These are phyloP conservation scores for Albugo laibachii DNA, from an alignment of 352 stramenopile species.

Conservation along the genomic window DNA sequence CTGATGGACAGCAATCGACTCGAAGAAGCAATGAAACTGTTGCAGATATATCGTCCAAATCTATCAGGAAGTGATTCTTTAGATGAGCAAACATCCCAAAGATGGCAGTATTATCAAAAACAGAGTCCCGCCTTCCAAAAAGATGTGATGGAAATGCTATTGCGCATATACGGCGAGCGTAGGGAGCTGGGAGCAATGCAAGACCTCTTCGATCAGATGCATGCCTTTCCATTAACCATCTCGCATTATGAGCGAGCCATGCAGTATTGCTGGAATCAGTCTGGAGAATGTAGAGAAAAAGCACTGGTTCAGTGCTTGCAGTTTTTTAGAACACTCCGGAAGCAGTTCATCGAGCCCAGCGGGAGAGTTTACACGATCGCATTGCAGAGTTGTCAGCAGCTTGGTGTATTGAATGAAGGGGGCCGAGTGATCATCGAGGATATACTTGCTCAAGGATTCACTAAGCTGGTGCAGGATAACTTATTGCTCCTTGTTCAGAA, in stretches of 20 bases:
- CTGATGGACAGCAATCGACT: background rate
- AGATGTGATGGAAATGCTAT: background rate
- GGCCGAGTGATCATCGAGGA: too few relatives aligned
- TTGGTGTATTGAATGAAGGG: too few relatives aligned
- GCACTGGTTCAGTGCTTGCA: slow-evolving; percentile 30
- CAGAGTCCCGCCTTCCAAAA: background rate
- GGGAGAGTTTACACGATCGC: slow-evolving; percentile 51
- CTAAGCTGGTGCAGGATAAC: too few relatives aligned
- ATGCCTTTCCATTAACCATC: slow-evolving; percentile 29
- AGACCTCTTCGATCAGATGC: slow-evolving; percentile 9
- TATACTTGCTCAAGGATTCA: too few relatives aligned
- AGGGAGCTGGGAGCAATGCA: background rate
- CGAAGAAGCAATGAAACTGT: background rate
- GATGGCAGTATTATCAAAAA: background rate
- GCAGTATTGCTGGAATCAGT: slow-evolving; percentile 26
- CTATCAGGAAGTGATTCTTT: background rate
- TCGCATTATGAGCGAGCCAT: slow-evolving; percentile 50
- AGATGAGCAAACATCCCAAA: background rate
- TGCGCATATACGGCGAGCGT: background rate
- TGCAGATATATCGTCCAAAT: background rate
- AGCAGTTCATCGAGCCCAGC: slow-evolving; percentile 56
- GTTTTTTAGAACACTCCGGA: slow-evolving; percentile 52
- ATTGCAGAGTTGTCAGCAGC: slow-evolving; percentile 23
- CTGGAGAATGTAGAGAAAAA: slow-evolving; percentile 4
- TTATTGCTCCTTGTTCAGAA: too few relatives aligned